Evolutionary conservation across 2,329 filamentous ascomycete genomes (phyloP).

Genomic region (Diatrype stigma): DNA sequence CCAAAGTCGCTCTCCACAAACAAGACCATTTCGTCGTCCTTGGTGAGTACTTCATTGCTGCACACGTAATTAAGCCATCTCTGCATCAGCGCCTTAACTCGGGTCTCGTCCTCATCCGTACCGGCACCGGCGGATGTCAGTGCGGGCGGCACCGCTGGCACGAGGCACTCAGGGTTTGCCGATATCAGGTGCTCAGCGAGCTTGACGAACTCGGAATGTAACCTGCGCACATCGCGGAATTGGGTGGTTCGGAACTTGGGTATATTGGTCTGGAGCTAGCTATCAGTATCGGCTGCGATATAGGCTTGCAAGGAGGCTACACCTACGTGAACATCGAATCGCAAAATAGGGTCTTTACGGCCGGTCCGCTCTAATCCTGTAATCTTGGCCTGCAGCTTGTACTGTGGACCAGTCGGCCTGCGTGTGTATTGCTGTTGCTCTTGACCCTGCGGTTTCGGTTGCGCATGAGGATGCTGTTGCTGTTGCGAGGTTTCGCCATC

Average conservation of each 20-base stretch:
- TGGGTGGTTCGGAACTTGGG: conserved; percentile 96
- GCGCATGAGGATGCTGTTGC: conserved; percentile 13
- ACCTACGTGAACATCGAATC: conserved; percentile 93
- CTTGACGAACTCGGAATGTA: conserved; percentile 94
- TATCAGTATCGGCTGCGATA: conserved; percentile 17
- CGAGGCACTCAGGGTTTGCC: conserved; percentile 92
- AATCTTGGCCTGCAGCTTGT: conserved; percentile 90
- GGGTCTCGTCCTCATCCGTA: conserved; percentile 88
- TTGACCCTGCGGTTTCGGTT: conserved; percentile 15
- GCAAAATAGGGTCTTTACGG: conserved; percentile 90
- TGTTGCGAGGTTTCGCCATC: conserved; percentile 14
- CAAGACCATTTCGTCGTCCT: conserved; percentile 93
- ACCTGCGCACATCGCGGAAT: conserved; percentile 92
- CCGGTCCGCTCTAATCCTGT: conserved; percentile 88
- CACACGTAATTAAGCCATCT: conserved; percentile 94
- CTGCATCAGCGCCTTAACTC: conserved; percentile 86
- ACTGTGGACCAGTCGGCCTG: conserved; percentile 58
- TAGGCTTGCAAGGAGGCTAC: neutral
- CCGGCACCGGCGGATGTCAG: conserved; percentile 90
- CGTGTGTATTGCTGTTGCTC: conserved; percentile 47
- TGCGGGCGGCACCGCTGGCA: conserved; percentile 92
- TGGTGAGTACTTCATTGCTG: conserved; percentile 85
- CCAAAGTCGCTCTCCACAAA: conserved; percentile 99
- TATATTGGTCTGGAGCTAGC: conserved; percentile 76
- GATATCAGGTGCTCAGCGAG: conserved; percentile 95